Evolutionary conservation across 139 green algal species (phyloP).

Genomic region (Chlamydomonas eustigma): DNA sequence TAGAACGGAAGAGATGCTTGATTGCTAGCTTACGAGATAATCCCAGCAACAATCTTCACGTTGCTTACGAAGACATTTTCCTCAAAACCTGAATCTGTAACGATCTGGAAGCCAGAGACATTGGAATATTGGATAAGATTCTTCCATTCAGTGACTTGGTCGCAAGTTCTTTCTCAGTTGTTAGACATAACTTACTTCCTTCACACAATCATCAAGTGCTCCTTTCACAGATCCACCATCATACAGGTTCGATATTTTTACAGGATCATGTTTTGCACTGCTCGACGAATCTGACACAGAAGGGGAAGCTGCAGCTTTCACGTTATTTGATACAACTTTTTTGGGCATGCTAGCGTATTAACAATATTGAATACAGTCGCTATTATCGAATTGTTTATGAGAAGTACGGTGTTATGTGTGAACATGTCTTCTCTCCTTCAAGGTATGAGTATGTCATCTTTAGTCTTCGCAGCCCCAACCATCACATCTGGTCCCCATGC

Average conservation of each 20-base stretch:
- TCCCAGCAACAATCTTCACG: conserved; percentile 65
- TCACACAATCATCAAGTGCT: background rate
- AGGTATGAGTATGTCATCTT: no score
- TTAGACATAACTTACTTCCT: background rate
- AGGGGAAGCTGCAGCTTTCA: no score
- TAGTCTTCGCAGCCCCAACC: no score
- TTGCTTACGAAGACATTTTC: conserved; percentile 64
- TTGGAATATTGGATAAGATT: background rate
- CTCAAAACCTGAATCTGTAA: conserved; percentile 44
- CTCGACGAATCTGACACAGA: no score
- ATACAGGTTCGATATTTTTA: conserved; percentile 5
- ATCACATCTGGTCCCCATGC: no score
- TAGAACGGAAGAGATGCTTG: background rate
- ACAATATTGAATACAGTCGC: no score
- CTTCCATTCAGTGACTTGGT: background rate
- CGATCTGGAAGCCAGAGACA: conserved; percentile 34
- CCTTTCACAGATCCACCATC: conserved; percentile 4
- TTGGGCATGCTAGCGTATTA: no score
- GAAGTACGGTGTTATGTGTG: no score
- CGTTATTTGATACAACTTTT: no score
- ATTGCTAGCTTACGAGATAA: conserved; percentile 45
- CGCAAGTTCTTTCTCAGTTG: background rate
- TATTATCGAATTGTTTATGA: no score
- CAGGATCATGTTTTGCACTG: no score
- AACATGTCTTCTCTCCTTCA: no score